Base-by-base conservation (phyloP, 768 basidiomycete genomes). In the Dioszegia aurantiaca region DNA sequence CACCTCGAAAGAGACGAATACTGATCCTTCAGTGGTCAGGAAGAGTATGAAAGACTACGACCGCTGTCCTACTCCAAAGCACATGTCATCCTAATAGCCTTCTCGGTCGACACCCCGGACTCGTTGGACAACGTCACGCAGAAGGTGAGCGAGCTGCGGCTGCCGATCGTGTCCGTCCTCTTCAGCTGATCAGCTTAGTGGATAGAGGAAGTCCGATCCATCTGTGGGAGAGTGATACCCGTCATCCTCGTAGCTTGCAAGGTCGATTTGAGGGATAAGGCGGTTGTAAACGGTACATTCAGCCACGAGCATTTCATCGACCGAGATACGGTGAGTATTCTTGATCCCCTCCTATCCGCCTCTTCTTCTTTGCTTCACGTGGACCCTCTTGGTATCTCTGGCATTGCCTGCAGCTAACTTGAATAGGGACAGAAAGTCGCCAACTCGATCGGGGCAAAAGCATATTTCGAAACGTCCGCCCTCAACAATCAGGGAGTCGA, bases 51-150 rank as follows among this genome's bases (percentile, higher is more conserved):
- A 87, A 87, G 94, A 64, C 81, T 98, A 70, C 86, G 95, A 67
- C 95, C 95, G 45, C 84, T 99, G 78, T 95, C 92, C 45, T 98
- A 98, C 79, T 91, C 92, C 53, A 90, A 95, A 80, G 95, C 94
- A 60, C 95, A 99, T 78, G 90, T 99, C 70, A 95, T 99, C 74
- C 85, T 99, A 64, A 98, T 99, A 72, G 93, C 93, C 43, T 99
- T 93, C 75, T 84, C 90, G 48, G 85, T 98, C 69, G 94, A 97
- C 78, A 91, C 91, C 36, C 91, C 90, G 23, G 95, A 98, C 79
- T 94, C 91, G 37, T 80, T 98, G 58, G 93, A 98, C 65, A 97
- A 98, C 79, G 94, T 98, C 21, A 83, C 86, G 21, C 86, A 86
- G 63, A 98, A 98, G 84, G 92, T 87, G 70, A 56, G 80, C n/a